phyloP scores from a whole-genome alignment of 495 filamentous ascomycete genomes.

The Mycothermus thermophilus region DNA sequence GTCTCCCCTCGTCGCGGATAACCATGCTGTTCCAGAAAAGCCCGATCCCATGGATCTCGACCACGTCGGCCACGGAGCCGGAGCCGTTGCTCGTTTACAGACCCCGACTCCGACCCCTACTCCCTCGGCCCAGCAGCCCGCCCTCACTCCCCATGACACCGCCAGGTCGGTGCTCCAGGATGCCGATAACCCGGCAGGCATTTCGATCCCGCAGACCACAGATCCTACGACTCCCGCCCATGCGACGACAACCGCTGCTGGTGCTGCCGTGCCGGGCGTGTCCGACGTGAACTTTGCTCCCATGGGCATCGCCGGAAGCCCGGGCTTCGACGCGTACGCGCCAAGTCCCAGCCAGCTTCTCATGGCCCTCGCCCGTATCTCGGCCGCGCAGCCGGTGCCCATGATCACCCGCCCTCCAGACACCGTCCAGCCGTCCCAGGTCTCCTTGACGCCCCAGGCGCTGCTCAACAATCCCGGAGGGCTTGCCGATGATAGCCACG shows the following conservation, averaged over 20 bases:
- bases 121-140: too few species aligned
- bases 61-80: background rate
- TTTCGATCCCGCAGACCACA: too few species aligned
- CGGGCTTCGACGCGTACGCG: conserved; percentile 9
- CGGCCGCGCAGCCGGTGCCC: conserved; percentile 7
- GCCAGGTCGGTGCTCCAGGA: background rate
- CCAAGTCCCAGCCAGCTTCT: conserved; percentile 9
- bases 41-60: background rate
- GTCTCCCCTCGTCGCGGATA: background rate
- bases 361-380: conserved; percentile 16
- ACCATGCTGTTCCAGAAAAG: background rate
- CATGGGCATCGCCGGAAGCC: conserved; percentile 3
- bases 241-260: background rate
- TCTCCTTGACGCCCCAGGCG: conserved; percentile 11
- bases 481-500: conserved; percentile 2
- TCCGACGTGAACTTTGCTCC: background rate
- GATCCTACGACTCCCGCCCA: too few species aligned
- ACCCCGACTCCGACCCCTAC: background rate
- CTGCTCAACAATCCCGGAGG: conserved; percentile 6
- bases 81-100: background rate
- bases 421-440: conserved; percentile 20
- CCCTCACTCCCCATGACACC: background rate
- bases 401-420: conserved; percentile 8
- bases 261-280: conserved; percentile 1
- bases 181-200: too few species aligned